phyloP scores from a whole-genome alignment of 306 rosid genomes.

The Dalbergia oliveri region DNA sequence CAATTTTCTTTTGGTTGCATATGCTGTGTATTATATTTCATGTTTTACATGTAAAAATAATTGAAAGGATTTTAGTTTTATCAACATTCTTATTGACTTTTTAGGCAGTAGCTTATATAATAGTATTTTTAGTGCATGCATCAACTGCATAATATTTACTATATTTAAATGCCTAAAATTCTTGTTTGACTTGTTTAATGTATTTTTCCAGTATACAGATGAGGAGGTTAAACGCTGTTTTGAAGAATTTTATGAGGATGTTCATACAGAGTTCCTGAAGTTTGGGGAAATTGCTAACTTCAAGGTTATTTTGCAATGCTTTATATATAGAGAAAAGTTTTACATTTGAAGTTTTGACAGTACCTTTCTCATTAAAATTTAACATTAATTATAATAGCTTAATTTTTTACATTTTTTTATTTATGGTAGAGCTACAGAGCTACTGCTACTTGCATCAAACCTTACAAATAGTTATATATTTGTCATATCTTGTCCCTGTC shows the following conservation, averaged over 20 bases:
- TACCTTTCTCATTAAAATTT: constrained; percentile 26
- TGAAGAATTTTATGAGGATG: constrained; percentile 97
- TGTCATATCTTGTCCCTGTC: neutral
- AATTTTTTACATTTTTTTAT: constrained; percentile 9
- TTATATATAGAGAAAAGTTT: neutral
- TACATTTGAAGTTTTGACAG: constrained; percentile 4
- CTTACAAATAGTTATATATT: neutral
- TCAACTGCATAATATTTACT: constrained; percentile 21
- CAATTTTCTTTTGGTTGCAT: no score
- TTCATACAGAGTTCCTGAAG: constrained; percentile 96
- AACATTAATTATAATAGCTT: neutral
- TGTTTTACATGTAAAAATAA: no score
- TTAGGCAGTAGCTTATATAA: no score
- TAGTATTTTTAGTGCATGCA: no score
- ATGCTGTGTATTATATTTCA: no score
- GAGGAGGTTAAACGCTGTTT: constrained; percentile 84
- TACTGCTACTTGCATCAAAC: constrained; percentile 3
- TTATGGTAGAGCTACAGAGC: neutral
- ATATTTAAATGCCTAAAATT: constrained; percentile 33
- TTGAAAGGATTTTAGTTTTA: no score
- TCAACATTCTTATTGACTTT: no score
- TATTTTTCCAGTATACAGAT: constrained; percentile 78
- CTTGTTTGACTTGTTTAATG: constrained; percentile 48
- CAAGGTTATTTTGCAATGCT: constrained; percentile 71
- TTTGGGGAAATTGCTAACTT: constrained; percentile 95